phyloP scores from a whole-genome alignment of 1,139 yeast species.

The Saccharomyces hybrid region DNA sequence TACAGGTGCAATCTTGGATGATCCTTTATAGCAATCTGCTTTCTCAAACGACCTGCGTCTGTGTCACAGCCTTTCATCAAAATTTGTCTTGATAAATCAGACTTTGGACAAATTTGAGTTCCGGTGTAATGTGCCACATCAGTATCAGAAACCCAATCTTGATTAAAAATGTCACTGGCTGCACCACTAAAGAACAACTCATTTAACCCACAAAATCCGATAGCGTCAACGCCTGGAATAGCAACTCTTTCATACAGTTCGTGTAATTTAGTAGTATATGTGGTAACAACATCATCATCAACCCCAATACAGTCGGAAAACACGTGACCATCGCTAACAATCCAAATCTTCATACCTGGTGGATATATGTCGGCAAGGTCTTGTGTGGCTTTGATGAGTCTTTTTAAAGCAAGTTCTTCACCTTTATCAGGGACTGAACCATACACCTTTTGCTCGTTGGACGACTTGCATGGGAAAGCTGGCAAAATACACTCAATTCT shows the following conservation, averaged over 20 bases:
- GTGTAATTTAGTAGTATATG: slow-evolving; percentile 41
- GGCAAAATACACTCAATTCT: slow-evolving; percentile 53
- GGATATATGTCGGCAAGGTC: slow-evolving; percentile 39
- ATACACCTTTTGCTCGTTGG: slow-evolving; percentile 48
- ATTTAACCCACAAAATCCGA: slow-evolving; percentile 36
- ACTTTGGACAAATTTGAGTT: slow-evolving; percentile 31
- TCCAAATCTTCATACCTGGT: slow-evolving; percentile 50
- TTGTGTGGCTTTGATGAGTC: slow-evolving; percentile 30
- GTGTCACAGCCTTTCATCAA: slow-evolving; percentile 39
- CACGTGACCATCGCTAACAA: slow-evolving; percentile 61
- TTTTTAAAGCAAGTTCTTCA: slow-evolving; percentile 36
- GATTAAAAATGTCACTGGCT: slow-evolving; percentile 24
- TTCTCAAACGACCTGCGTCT: slow-evolving; percentile 35
- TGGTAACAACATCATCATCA: slow-evolving; percentile 47
- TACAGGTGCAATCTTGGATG: slow-evolving; percentile 48
- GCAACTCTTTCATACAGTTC: slow-evolving; percentile 35
- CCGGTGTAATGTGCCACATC: slow-evolving; percentile 34
- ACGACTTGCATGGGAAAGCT: slow-evolving; percentile 59
- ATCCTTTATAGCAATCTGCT: slow-evolving; percentile 31
- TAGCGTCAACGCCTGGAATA: slow-evolving; percentile 24
- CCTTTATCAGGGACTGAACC: slow-evolving; percentile 46
- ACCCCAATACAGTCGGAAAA: slow-evolving; percentile 55
- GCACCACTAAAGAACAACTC: slow-evolving; percentile 33
- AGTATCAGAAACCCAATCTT: slow-evolving; percentile 26
- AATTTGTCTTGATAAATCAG: slow-evolving; percentile 35